phyloP scores from a whole-genome alignment of 106 monocot genomes.

The Phalaenopsis equestris region DNA sequence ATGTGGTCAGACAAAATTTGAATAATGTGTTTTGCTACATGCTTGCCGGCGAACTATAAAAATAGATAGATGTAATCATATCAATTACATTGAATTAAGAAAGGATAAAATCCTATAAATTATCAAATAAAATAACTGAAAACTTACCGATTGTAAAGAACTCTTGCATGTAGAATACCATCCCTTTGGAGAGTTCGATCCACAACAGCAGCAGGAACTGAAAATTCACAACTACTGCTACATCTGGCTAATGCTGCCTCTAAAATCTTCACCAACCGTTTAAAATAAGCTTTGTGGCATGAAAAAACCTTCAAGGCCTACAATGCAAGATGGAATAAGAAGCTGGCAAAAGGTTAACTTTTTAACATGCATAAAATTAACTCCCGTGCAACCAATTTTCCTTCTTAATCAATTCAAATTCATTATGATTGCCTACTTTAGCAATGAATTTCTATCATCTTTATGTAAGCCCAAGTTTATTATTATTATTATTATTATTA shows the following conservation, averaged over 20 bases:
- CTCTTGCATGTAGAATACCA: slow-evolving; percentile 46
- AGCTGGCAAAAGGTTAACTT: background rate
- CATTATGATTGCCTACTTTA: no score
- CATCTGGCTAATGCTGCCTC: slow-evolving; percentile 29
- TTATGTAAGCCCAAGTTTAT: no score
- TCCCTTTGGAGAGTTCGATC: slow-evolving; percentile 35
- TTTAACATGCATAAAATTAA: background rate
- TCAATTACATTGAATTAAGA: background rate
- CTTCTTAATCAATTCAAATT: no score
- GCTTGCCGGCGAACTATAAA: background rate
- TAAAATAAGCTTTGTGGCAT: slow-evolving; percentile 42
- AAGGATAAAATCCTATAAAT: background rate
- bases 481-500: no score
- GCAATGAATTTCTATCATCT: no score
- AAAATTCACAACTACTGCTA: slow-evolving; percentile 27
- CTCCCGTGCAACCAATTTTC: background rate
- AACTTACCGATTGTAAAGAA: slow-evolving; percentile 51
- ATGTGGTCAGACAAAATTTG: background rate
- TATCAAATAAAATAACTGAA: background rate
- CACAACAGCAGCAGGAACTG: slow-evolving; percentile 32
- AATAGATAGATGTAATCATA: background rate
- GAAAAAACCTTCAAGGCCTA: slow-evolving; percentile 53
- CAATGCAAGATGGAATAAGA: slow-evolving; percentile 6
- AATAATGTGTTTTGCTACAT: background rate
- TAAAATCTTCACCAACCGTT: slow-evolving; percentile 42